phyloP scores from a whole-genome alignment of 371 early-diverging fungal species.

The Mortierella sp. region DNA sequence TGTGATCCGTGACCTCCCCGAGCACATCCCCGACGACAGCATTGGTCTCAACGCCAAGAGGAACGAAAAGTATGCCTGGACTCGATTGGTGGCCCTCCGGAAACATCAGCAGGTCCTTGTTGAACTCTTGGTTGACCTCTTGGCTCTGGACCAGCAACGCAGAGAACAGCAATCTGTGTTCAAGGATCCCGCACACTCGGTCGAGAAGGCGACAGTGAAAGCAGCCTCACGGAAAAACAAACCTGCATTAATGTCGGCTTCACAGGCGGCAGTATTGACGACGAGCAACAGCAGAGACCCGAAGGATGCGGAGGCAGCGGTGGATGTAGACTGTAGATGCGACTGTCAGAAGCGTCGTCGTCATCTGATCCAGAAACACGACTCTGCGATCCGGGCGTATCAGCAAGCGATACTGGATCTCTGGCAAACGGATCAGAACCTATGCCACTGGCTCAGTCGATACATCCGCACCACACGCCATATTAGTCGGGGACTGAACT shows the following conservation, averaged over 20 bases:
- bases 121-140: slow-evolving; percentile 13
- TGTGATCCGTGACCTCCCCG: slow-evolving; percentile 9
- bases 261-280: background rate
- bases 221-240: background rate
- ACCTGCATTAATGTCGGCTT: background rate
- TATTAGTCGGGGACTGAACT: background rate
- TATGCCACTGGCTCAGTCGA: slow-evolving; percentile 21
- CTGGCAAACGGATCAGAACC: slow-evolving; percentile 11
- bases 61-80: slow-evolving; percentile 28
- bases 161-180: background rate
- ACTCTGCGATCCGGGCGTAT: background rate
- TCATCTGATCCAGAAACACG: background rate
- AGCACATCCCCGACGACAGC: slow-evolving; percentile 20
- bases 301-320: background rate
- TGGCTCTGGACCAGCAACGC: background rate
- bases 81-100: slow-evolving; percentile 28
- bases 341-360: background rate
- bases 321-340: background rate
- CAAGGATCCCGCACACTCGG: background rate
- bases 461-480: slow-evolving; percentile 18
- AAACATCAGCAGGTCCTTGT: slow-evolving; percentile 34
- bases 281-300: background rate
- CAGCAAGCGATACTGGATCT: slow-evolving; percentile 9
- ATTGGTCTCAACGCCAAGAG: slow-evolving; percentile 24
- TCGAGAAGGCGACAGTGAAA: background rate